These are phyloP conservation scores for Avena eriantha DNA, from an alignment of 176 grass and related monocot species.

Conservation along the genomic window DNA sequence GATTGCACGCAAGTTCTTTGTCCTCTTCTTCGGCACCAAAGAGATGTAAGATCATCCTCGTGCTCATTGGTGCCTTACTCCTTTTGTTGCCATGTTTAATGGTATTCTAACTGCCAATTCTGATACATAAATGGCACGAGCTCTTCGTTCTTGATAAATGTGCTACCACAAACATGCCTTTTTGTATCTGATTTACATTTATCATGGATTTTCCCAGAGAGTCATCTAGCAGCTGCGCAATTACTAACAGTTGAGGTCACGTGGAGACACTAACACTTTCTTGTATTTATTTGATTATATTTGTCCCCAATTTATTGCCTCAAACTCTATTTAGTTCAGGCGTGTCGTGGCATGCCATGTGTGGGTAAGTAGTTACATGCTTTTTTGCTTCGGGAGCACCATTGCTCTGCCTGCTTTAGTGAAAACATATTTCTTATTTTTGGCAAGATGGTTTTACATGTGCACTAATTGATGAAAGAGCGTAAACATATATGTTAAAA, in stretches of 20 bases:
- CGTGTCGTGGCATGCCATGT: background rate
- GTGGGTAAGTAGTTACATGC: background rate
- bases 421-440: background rate
- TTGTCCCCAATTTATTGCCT: constrained; percentile 31
- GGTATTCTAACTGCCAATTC: background rate
- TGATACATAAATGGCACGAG: background rate
- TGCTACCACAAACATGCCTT: background rate
- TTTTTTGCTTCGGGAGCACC: background rate
- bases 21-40: constrained; percentile 85
- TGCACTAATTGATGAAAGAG: background rate
- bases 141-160: background rate
- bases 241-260: background rate
- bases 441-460: constrained; percentile 18
- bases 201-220: background rate
- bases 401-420: background rate
- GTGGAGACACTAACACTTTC: background rate
- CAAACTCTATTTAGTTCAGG: background rate
- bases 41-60: constrained; percentile 71
- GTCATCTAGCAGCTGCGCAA: constrained; percentile 11
- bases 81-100: background rate
- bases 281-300: background rate
- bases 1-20: constrained; percentile 75
- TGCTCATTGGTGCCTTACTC: background rate
- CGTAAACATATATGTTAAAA: background rate
- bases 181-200: constrained; percentile 1